phyloP scores from a whole-genome alignment of 176 grass and related monocot genomes.

The Miscanthus lutarioriparius region DNA sequence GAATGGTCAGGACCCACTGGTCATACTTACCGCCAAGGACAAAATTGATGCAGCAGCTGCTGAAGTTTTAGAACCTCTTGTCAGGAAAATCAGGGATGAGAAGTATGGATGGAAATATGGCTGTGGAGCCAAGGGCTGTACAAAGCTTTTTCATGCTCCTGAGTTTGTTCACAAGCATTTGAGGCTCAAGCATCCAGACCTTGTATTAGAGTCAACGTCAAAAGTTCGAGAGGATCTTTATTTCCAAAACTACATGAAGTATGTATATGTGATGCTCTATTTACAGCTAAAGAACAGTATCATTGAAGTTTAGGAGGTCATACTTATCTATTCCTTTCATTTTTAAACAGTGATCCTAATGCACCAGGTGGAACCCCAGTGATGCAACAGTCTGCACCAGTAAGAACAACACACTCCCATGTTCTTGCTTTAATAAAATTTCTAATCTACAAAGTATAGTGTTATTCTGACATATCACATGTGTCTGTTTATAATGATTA shows the following conservation, averaged over 20 bases:
- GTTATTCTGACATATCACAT: background rate
- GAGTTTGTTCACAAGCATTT: slow-evolving; percentile 99
- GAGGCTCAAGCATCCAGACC: slow-evolving; percentile 88
- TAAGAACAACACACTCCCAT: slow-evolving; percentile 38
- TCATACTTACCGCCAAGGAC: slow-evolving; percentile 77
- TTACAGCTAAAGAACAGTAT: slow-evolving; percentile 9
- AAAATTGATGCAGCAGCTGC: slow-evolving; percentile 91
- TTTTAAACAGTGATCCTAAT: slow-evolving; percentile 77
- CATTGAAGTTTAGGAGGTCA: background rate
- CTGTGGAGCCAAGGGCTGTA: slow-evolving; percentile 95
- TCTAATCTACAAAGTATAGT: background rate
- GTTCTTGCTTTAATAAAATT: slow-evolving; percentile 4
- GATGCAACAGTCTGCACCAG: slow-evolving; percentile 91
- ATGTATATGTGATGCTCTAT: slow-evolving; percentile 36
- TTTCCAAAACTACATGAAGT: slow-evolving; percentile 99
- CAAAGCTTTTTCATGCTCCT: slow-evolving; percentile 98
- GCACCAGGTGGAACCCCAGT: slow-evolving; percentile 97
- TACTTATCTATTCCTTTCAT: slow-evolving; percentile 31
- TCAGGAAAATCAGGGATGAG: slow-evolving; percentile 98
- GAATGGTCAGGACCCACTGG: slow-evolving; percentile 79
- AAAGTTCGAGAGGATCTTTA: slow-evolving; percentile 97
- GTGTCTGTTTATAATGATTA: background rate
- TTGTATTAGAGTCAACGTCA: slow-evolving; percentile 87
- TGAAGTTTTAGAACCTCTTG: slow-evolving; percentile 82
- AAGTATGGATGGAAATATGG: slow-evolving; percentile 99